Conservation (phyloP, 1,284 basidiomycete species). For the Coniferiporia sulphurascens region DNA sequence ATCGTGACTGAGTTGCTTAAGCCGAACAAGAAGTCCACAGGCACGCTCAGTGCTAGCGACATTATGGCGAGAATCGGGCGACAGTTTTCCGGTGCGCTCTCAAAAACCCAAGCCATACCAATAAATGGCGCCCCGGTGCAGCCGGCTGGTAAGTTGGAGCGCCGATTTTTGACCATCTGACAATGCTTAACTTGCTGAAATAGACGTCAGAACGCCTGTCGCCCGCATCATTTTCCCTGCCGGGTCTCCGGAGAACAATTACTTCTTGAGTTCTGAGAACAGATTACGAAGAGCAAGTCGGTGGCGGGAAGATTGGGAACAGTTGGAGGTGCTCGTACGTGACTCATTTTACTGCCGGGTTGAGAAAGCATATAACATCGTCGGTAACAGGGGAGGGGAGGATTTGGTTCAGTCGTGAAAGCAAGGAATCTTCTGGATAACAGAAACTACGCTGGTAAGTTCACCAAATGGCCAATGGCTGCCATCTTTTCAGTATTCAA, state of each 20-base stretch:
- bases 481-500: neutral
- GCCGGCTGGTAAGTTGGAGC: neutral
- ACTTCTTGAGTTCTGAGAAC: slow-evolving; percentile 41
- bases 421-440: slow-evolving; percentile 81
- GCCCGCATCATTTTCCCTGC: slow-evolving; percentile 30
- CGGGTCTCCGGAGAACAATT: slow-evolving; percentile 59
- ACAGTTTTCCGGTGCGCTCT: neutral
- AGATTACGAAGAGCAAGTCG: slow-evolving; percentile 54
- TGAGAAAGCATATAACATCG: neutral
- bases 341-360: neutral
- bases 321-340: slow-evolving; percentile 66
- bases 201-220: slow-evolving; percentile 45
- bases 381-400: slow-evolving; percentile 72
- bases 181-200: neutral
- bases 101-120: slow-evolving; percentile 4
- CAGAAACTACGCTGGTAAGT: slow-evolving; percentile 65
- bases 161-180: neutral
- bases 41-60: neutral
- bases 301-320: slow-evolving; percentile 85
- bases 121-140: slow-evolving; percentile 6
- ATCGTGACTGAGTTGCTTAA: slow-evolving; percentile 53
- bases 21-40: slow-evolving; percentile 39
- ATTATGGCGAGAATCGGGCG: slow-evolving; percentile 3
- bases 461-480: too few species aligned
- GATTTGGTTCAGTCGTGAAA: slow-evolving; percentile 93